Evolutionary conservation across 2,329 filamentous ascomycete genomes (phyloP).

Genomic region (Cytospora paraplurivora): DNA sequence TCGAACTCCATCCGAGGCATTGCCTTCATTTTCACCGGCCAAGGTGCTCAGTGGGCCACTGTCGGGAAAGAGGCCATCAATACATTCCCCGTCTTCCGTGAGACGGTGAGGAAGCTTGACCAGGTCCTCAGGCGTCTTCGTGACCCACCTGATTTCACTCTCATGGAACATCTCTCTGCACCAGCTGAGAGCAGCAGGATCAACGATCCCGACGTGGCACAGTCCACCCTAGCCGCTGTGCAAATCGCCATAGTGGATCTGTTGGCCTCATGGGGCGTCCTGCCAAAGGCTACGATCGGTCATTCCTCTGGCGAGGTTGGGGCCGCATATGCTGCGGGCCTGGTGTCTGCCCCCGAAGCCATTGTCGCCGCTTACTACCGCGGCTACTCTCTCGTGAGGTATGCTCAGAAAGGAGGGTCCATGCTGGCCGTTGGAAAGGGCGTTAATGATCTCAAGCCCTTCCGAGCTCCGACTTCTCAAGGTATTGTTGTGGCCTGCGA

Average conservation of each 20-base stretch:
- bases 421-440: slow-evolving; percentile 1
- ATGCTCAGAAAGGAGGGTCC: not conserved
- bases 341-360: not conserved
- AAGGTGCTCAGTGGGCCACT: not conserved
- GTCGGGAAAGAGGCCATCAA: not conserved
- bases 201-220: slow-evolving; percentile 30
- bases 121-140: not conserved
- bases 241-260: slow-evolving; percentile 38
- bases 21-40: not conserved
- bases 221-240: slow-evolving; percentile 36
- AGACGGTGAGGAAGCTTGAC: not conserved
- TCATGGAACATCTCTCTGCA: not conserved
- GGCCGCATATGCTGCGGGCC: slow-evolving; percentile 35
- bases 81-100: not conserved
- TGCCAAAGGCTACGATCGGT: slow-evolving; percentile 34
- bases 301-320: slow-evolving; percentile 42
- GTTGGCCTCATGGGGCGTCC: slow-evolving; percentile 32
- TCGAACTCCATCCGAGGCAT: not conserved
- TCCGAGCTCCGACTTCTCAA: not conserved
- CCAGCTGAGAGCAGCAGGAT: not conserved
- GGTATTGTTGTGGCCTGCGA: slow-evolving; percentile 18
- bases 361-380: not conserved
- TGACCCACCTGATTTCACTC: not conserved
- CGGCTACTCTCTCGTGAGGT: not conserved
- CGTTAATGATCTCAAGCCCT: not conserved